phyloP scores from a whole-genome alignment of 2,329 filamentous ascomycete species.

The Dryadomyces quercivorus region DNA sequence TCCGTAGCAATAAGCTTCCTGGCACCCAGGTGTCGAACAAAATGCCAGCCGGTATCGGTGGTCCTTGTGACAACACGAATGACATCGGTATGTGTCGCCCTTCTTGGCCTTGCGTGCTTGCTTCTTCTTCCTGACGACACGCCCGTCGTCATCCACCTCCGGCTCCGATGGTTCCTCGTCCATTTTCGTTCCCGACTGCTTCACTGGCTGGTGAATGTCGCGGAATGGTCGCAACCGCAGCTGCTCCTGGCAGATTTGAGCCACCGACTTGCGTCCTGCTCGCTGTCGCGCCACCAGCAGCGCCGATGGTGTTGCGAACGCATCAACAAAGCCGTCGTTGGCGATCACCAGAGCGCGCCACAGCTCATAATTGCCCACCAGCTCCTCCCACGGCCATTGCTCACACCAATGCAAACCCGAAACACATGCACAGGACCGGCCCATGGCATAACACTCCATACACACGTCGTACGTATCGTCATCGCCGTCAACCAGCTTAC shows the following conservation, averaged over 20 bases:
- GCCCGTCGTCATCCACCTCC: slow-evolving; percentile 52
- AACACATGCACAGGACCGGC: slow-evolving; percentile 79
- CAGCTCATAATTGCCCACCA: slow-evolving; percentile 64
- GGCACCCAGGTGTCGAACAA: slow-evolving; percentile 60
- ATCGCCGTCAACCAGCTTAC: slow-evolving; percentile 49
- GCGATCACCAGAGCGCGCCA: slow-evolving; percentile 73
- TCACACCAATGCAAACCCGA: slow-evolving; percentile 84
- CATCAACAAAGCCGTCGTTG: slow-evolving; percentile 55
- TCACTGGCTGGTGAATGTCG: slow-evolving; percentile 58
- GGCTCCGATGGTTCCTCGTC: slow-evolving; percentile 32
- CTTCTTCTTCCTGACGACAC: slow-evolving; percentile 35
- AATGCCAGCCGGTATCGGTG: slow-evolving; percentile 74
- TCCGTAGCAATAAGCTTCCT: slow-evolving; percentile 81
- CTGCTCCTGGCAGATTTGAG: slow-evolving; percentile 90
- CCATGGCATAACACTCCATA: slow-evolving; percentile 98
- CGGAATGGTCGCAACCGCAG: slow-evolving; percentile 68
- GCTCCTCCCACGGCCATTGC: slow-evolving; percentile 75
- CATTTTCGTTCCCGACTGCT: slow-evolving; percentile 26
- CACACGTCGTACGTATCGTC: slow-evolving; percentile 92
- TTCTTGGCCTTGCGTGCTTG: slow-evolving; percentile 42
- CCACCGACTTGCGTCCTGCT: slow-evolving; percentile 64
- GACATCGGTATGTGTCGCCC: slow-evolving; percentile 52
- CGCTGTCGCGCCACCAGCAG: slow-evolving; percentile 57
- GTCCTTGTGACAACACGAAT: slow-evolving; percentile 73
- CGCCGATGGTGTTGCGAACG: slow-evolving; percentile 54